phyloP scores from a whole-genome alignment of 495 filamentous ascomycete species.

The Terfezia claveryi region DNA sequence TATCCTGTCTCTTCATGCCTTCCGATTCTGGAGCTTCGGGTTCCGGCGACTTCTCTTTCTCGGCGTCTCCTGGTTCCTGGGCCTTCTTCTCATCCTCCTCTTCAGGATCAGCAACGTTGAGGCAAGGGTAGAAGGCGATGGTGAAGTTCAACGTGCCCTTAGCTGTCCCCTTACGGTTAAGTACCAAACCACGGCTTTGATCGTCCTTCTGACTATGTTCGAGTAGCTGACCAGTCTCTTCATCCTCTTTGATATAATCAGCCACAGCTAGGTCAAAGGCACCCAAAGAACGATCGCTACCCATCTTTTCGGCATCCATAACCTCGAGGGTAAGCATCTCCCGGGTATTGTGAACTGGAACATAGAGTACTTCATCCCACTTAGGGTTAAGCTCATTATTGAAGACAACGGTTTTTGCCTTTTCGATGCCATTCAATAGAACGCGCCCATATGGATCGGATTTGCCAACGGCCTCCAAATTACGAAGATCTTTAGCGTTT shows the following conservation, averaged over 20 bases:
- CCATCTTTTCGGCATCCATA: constrained; percentile 84
- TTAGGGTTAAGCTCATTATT: constrained; percentile 87
- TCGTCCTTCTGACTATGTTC: constrained; percentile 51
- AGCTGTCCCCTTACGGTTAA: constrained; percentile 38
- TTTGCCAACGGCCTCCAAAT: constrained; percentile 87
- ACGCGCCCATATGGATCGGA: constrained; percentile 87
- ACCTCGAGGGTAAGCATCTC: constrained; percentile 78
- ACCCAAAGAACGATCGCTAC: constrained; percentile 70
- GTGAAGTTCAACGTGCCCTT: constrained; percentile 76
- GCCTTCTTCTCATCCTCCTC: constrained; percentile 47
- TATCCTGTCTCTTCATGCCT: constrained; percentile 20
- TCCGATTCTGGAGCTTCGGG: constrained; percentile 1
- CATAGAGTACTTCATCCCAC: constrained; percentile 89
- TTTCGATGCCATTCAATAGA: constrained; percentile 70
- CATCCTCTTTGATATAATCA: constrained; percentile 51
- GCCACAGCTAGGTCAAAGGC: constrained; percentile 48
- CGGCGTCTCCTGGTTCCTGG: constrained; percentile 3
- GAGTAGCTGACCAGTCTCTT: constrained; percentile 58
- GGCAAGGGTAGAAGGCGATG: constrained; percentile 68
- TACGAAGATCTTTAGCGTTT: constrained; percentile 58
- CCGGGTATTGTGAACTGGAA: constrained; percentile 68
- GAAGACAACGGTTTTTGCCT: constrained; percentile 79
- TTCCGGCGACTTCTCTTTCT: constrained; percentile 24
- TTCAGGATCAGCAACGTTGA: constrained; percentile 77
- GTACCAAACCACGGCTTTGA: constrained; percentile 38